Evolutionary conservation across 495 filamentous ascomycete genomes (phyloP).

Genomic region (Hypoxylon perforatum): DNA sequence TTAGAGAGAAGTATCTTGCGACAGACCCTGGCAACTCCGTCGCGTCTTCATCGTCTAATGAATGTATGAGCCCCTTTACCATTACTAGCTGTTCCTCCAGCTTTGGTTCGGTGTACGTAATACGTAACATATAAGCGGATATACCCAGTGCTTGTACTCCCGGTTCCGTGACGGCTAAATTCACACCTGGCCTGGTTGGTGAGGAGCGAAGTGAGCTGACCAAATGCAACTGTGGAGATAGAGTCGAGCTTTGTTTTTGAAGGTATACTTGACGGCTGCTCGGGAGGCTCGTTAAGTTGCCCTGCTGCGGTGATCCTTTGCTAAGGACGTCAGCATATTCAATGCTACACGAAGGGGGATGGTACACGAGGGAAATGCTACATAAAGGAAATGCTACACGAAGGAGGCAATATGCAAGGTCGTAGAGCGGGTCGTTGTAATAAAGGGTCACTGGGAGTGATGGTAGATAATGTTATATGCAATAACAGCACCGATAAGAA

Average conservation of each 20-base stretch:
- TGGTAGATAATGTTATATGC: slow-evolving; percentile 23
- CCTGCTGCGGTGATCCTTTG: slow-evolving; percentile 14
- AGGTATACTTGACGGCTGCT: slow-evolving; percentile 17
- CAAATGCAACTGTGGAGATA: neutral
- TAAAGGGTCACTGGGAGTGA: neutral
- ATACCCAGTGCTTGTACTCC: neutral
- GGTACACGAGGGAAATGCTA: too few species aligned
- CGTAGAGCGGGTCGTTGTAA: slow-evolving; percentile 21
- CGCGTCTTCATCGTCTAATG: slow-evolving; percentile 3
- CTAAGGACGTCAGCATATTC: slow-evolving; percentile 10
- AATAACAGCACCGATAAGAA: slow-evolving; percentile 17
- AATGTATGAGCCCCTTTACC: neutral
- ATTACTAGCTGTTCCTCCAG: neutral
- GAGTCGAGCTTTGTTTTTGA: slow-evolving; percentile 9
- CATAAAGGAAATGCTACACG: slow-evolving; percentile 28
- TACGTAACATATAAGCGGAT: slow-evolving; percentile 1
- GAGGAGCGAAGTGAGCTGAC: slow-evolving; percentile 4
- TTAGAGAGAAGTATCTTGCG: slow-evolving; percentile 6
- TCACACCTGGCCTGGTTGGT: slow-evolving; percentile 1
- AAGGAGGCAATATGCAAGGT: slow-evolving; percentile 4
- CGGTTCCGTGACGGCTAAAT: neutral
- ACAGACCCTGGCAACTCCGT: slow-evolving; percentile 19
- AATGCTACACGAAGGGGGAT: slow-evolving; percentile 21
- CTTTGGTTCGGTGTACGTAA: neutral
- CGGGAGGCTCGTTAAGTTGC: slow-evolving; percentile 17